Base-by-base conservation (phyloP, 306 rosid genomes). In the Mimosa pudica region DNA sequence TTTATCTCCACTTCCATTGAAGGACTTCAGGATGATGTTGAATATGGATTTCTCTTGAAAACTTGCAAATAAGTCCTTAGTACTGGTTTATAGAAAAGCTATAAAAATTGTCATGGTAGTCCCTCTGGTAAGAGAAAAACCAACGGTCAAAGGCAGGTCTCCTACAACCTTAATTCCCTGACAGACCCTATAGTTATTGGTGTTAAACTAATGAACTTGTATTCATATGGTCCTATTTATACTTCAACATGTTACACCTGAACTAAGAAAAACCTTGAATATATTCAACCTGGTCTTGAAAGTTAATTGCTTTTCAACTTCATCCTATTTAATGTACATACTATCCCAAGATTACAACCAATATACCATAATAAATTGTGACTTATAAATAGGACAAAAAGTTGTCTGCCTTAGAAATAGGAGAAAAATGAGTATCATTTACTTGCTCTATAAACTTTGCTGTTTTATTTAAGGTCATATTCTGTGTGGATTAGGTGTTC, bases 401-500 rank as follows among this genome's bases (percentile, higher is more conserved):
- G 5, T 38, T 38, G 4, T 38, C 1, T 38, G 42, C 42, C 42
- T 38, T 38, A 38, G 3, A 38, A 38, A 38, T 38, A 0, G 42
- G 42, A 38, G 4, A 0, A 38, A 38, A 2, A 38, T 38, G 42
- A 38, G 35, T 24, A 2, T 45, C 38, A 36, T 36, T 47, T 16
- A 2, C 45, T 84, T 66, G 30, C 67, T 35, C n/a, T 42, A n/a
- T 76, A 38, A 16, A 70, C 73, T 68, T 68, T 71, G 47, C 33
- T 78, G 47, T 46, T 52, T 61, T 57, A 49, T 35, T 41, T 82
- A 78, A 71, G 69, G 10, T 84, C 78, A 2, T 79, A 2, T 68
- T 81, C 6, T 55, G 70, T 77, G 70, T 79, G 88, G 70, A 79
- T 61, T 82, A 95, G 98, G 98, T 95, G 81, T 92, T 91, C 73